Base-by-base conservation (phyloP, 2,329 filamentous ascomycete species). In the Fusarium paranaense region DNA sequence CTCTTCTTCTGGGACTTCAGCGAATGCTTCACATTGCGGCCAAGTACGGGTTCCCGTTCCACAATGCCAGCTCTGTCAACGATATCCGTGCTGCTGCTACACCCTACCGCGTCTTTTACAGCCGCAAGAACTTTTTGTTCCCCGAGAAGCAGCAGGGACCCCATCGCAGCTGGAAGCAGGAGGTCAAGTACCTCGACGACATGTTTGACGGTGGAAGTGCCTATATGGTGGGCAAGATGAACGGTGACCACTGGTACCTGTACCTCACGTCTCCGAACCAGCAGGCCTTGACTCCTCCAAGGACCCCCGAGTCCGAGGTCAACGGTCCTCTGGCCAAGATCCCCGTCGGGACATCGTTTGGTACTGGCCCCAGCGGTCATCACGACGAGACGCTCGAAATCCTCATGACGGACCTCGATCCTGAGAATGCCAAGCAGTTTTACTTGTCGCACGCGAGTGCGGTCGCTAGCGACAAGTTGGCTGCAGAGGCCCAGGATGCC, bases 221-320 rank as follows among this genome's bases (percentile, higher is more conserved):
- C 60, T 99, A 99, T 84, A 98, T 98, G 95, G 97, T 99, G 75
- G 97, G 97, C 80, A 98, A 98, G 86, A 98, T 98, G 96, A 99
- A 99, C 78, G 96, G 97, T 67, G 97, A 99, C 83, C 97, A 99
- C 80, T 99, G 97, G 97, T 98, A 98, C 82, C 87, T 99, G 65
- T 99, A 99, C 86, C 92, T 98, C 79, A 98, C 97, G 14, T 94
- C 94, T 61, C 96, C 97, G 20, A 92, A 93, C 81, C 92, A 90
- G 57, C 92, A 90, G 56, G 87, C 90, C 63, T 87, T 97, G 74
- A 97, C 95, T 1, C 95, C 95, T 6, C 95, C 96, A 66, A 88
- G 91, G 33, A 97, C 94, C 13, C 95, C 96, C 7, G 86, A 89
- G 54, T 85, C 90, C 61, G 85, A 86, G 71, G 70, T 71, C 18